Evolutionary conservation across 805 yeast species (phyloP).

Genomic region (Suhomyces sp.): DNA sequence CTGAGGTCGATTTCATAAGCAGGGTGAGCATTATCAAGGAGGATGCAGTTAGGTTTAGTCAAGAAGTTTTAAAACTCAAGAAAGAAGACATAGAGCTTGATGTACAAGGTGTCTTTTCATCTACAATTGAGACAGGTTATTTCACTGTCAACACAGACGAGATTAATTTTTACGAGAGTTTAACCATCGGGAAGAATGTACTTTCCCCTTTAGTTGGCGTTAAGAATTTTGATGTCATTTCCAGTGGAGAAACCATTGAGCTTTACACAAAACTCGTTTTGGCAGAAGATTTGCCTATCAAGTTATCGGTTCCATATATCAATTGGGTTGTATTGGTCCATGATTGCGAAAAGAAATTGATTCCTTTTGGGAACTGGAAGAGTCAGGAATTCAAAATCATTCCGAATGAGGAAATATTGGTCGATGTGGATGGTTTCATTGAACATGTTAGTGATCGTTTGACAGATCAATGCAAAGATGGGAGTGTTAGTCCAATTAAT

Average conservation of each 20-base stretch:
- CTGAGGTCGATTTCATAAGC: slow-evolving; percentile 25
- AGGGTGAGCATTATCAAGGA: slow-evolving; percentile 20
- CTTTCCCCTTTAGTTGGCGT: slow-evolving; percentile 17
- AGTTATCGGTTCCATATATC: slow-evolving; percentile 17
- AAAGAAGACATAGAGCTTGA: slow-evolving; percentile 19
- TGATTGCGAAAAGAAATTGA: slow-evolving; percentile 22
- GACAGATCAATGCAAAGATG: slow-evolving; percentile 18
- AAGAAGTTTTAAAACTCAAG: slow-evolving; percentile 12
- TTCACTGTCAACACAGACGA: slow-evolving; percentile 15
- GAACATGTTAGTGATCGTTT: slow-evolving; percentile 18
- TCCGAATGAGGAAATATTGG: slow-evolving; percentile 15
- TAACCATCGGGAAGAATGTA: slow-evolving; percentile 9
- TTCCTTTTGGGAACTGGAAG: slow-evolving; percentile 25
- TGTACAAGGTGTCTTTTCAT: slow-evolving; percentile 19
- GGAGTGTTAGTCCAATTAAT: slow-evolving; percentile 21
- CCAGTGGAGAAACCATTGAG: slow-evolving; percentile 10
- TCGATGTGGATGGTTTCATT: slow-evolving; percentile 22
- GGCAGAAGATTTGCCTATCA: slow-evolving; percentile 17
- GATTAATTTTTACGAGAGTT: slow-evolving; percentile 15
- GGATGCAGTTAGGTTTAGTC: slow-evolving; percentile 15
- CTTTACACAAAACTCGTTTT: slow-evolving; percentile 10
- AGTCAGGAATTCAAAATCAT: slow-evolving; percentile 11
- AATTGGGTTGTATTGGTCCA: slow-evolving; percentile 29
- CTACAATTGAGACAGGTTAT: slow-evolving; percentile 18
- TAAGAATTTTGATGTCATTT: slow-evolving; percentile 12